Base-by-base conservation (phyloP, 352 stramenopile genomes). In the Phytophthora chlamydospora region DNA sequence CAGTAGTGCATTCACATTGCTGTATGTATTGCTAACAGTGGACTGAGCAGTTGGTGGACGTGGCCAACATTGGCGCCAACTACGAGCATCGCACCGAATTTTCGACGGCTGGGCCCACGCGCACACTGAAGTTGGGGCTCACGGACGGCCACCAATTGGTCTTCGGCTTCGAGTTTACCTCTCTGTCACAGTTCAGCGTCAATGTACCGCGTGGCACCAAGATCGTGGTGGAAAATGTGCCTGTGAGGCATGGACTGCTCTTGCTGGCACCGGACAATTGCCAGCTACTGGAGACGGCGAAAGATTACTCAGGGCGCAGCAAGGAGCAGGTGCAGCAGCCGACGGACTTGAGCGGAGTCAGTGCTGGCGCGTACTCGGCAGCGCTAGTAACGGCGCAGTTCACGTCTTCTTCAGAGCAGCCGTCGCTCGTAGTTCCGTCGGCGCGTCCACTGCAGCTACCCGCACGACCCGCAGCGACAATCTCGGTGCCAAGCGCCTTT, bases 121-220 rank as follows among this genome's bases (percentile, higher is more conserved):
- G 84, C 11, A 91, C 84, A 51, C 86, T 95, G 29, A 95, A 95
- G 47, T 48, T 95, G n/a, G 81, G 78, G 48, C 75, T 95, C 33
- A 95, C 84, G 11, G 84, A 95, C 53, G 86, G 84, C 9, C 63
- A 89, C 43, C 83, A 92, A 71, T 63, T 90, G 39, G 76, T 83
- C 0, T 93, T 78, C 43, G 86, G 77, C 24, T 93, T 95, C 42
- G 86, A 95, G 58, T 90, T 76, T 64, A 71, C 51, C 21, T 73
- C 75, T 46, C 60, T 94, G 16, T 72, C 76, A 8, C 56, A 72
- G 35, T 73, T 94, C 49, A 89, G 67, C 29, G 58, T 85, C 19
- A 78, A 75, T 16, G 75, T 86, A 3, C 61, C 72, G 4, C 69
- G 81, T 33, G 83, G 85, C 17, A 83, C 80, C 24, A 94, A 94